A percentile compares a stretch with the other conserved stretches of the same genome.
These are phyloP conservation scores for Nemophila menziesii DNA, from an alignment of 257 asterid genomes.

Conservation along the genomic window DNA sequence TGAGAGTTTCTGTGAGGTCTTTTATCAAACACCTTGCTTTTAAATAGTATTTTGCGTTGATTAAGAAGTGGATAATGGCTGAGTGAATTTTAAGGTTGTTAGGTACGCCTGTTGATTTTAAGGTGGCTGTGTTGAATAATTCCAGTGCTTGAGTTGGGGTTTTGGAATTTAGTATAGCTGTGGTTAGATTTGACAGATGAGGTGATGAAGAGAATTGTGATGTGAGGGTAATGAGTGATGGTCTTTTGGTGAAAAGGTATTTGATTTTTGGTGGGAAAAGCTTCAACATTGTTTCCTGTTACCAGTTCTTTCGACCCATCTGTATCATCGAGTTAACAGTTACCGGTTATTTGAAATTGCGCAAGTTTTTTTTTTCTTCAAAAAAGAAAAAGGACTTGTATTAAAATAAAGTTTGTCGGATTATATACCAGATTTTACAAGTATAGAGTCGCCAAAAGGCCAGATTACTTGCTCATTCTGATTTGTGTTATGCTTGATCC, in stretches of 20 bases:
- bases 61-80: slow-evolving; percentile 28
- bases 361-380: too few species aligned
- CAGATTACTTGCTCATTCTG: too few species aligned
- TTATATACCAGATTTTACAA: too few species aligned
- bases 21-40: slow-evolving; percentile 71
- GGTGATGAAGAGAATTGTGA: slow-evolving; percentile 16
- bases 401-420: too few species aligned
- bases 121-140: slow-evolving; percentile 40
- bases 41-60: slow-evolving; percentile 25
- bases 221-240: background rate
- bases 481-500: too few species aligned
- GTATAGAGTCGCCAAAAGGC: too few species aligned
- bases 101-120: slow-evolving; percentile 20
- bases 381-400: too few species aligned
- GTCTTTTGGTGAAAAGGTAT: background rate
- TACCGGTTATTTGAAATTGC: too few species aligned
- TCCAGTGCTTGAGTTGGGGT: slow-evolving; percentile 38
- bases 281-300: slow-evolving; percentile 11
- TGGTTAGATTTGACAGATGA: slow-evolving; percentile 25
- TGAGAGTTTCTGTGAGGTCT: slow-evolving; percentile 46
- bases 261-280: slow-evolving; percentile 3
- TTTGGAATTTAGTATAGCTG: slow-evolving; percentile 41
- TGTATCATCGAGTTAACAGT: too few species aligned
- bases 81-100: slow-evolving; percentile 43
- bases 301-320: slow-evolving; percentile 4